Percentiles rank a stretch among this genome's conserved stretches.
Conservation (phyloP, 2,329 filamentous ascomycete species). For the Talaromyces sp. region DNA sequence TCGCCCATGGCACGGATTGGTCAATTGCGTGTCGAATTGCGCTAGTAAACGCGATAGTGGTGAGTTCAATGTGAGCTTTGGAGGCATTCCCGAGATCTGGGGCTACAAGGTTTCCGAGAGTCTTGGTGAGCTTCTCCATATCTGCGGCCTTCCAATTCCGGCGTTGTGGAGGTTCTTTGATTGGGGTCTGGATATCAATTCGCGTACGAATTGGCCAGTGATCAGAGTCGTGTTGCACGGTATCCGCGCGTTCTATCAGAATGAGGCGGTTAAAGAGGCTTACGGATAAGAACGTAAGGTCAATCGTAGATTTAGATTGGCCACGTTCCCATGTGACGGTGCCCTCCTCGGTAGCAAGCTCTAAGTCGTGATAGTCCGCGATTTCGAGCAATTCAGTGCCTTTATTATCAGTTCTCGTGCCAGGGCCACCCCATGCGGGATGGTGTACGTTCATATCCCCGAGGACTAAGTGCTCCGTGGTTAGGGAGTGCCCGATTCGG, state of each 20-base stretch:
- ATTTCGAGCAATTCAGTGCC: background rate
- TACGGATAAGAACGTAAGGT: background rate
- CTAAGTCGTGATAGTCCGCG: background rate
- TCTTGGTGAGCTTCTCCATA: background rate
- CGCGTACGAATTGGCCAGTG: slow-evolving; percentile 23
- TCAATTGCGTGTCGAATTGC: background rate
- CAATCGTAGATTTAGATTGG: background rate
- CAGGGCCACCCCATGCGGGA: background rate
- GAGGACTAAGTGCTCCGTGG: background rate
- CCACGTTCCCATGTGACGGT: background rate
- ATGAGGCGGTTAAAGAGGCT: background rate
- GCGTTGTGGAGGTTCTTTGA: background rate
- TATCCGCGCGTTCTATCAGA: slow-evolving; percentile 17
- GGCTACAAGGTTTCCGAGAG: too few relatives aligned
- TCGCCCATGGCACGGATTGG: background rate
- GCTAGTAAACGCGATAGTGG: background rate
- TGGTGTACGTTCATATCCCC: background rate
- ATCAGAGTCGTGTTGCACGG: slow-evolving; percentile 26
- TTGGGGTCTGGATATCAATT: slow-evolving; percentile 21
- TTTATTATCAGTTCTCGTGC: background rate
- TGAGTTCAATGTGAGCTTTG: background rate
- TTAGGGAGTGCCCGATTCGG: background rate
- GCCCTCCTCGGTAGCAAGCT: background rate
- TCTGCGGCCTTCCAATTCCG: background rate
- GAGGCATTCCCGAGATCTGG: background rate